Evolutionary conservation across 2,329 filamentous ascomycete species (phyloP).

Genomic region (Fusarium sp.): DNA sequence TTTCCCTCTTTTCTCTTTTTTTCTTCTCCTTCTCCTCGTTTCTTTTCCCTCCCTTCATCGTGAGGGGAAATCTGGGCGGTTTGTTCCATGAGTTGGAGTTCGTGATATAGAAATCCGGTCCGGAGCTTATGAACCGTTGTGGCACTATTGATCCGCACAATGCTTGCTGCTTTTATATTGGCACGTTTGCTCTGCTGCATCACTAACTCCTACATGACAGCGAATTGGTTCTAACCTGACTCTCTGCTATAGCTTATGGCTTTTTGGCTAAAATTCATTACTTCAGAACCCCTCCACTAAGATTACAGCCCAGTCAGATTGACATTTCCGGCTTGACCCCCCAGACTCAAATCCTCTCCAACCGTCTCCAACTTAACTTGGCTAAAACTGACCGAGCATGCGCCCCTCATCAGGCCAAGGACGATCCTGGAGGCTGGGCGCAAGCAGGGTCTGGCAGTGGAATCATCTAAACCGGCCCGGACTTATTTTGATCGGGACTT

Average conservation of each 20-base stretch:
- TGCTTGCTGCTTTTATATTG: background rate
- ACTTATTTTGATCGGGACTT: conserved; percentile 24
- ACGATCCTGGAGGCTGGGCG: background rate
- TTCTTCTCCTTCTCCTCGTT: background rate
- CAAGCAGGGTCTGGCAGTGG: conserved; percentile 7
- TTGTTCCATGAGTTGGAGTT: conserved; percentile 25
- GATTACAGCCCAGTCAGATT: conserved; percentile 12
- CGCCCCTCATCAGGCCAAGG: conserved; percentile 3
- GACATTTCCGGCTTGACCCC: conserved; percentile 8
- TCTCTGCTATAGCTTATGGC: conserved; percentile 8
- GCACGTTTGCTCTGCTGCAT: background rate
- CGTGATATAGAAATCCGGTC: conserved; percentile 10
- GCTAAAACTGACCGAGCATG: background rate
- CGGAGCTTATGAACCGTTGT: conserved; percentile 26
- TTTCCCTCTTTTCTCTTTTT: background rate
- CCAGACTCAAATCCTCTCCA: conserved; percentile 15
- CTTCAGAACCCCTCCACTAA: background rate
- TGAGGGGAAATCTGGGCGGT: conserved; percentile 28
- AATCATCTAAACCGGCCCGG: conserved; percentile 5
- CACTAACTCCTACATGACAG: background rate
- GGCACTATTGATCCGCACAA: conserved; percentile 18
- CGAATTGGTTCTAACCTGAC: background rate
- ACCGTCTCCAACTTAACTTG: conserved; percentile 21
- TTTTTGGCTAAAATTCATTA: background rate
- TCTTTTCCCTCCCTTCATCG: conserved; percentile 5